These are phyloP conservation scores for Cryomyces antarcticus DNA, from an alignment of 495 filamentous ascomycete species.

Conservation along the genomic window DNA sequence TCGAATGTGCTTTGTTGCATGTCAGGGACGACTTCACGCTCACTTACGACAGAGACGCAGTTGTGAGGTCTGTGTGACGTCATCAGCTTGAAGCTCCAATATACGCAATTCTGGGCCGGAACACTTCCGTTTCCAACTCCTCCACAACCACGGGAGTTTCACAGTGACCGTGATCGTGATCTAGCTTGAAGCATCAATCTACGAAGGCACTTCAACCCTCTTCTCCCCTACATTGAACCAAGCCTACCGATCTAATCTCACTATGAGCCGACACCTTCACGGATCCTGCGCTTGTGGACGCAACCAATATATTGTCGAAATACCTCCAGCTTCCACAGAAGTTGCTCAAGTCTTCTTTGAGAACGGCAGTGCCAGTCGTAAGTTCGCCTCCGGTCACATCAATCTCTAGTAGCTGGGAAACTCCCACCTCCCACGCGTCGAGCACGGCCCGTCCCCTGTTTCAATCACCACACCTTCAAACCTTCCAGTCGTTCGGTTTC, in stretches of 20 bases:
- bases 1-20: no score
- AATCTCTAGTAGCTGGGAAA: neutral
- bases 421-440: slow-evolving; percentile 1
- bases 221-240: no score
- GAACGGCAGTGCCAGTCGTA: slow-evolving; percentile 41
- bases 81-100: no score
- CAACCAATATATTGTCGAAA: slow-evolving; percentile 54
- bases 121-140: no score
- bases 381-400: slow-evolving; percentile 11
- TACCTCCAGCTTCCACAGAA: slow-evolving; percentile 34
- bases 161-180: no score
- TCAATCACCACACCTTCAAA: neutral
- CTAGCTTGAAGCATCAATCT: no score
- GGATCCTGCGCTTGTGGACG: slow-evolving; percentile 73
- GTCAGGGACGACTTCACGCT: no score
- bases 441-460: neutral
- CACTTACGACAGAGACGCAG: no score
- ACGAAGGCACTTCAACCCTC: no score
- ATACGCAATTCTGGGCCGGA: no score
- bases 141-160: no score
- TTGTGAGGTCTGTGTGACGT: no score
- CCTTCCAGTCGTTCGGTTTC: neutral
- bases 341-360: slow-evolving; percentile 52
- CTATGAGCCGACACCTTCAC: slow-evolving; percentile 23
- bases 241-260: neutral